phyloP scores from a whole-genome alignment of 176 grass and related monocot genomes.

The Echinochloa phyllopogon region DNA sequence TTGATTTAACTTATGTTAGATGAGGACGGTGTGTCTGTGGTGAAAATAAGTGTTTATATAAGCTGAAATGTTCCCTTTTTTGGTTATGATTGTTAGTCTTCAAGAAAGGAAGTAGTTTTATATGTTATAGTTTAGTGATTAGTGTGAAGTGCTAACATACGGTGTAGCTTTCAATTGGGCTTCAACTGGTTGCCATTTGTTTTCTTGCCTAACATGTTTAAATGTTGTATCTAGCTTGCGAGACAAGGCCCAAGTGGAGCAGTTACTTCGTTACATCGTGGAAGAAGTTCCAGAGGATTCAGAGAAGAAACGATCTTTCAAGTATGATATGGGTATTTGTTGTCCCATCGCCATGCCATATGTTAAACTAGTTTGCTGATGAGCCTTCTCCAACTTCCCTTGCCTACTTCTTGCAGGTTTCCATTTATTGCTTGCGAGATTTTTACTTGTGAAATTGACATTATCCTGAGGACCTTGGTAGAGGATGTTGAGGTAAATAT shows the following conservation, averaged over 20 bases:
- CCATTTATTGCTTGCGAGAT: conserved; percentile 93
- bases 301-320: conserved; percentile 79
- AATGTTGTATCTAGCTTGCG: conserved; percentile 60
- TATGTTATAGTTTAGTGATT: background rate
- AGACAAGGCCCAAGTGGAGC: conserved; percentile 79
- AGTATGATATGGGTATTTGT: conserved; percentile 50
- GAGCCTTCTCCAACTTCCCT: conserved; percentile 34
- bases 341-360: conserved; percentile 15
- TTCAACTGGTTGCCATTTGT: conserved; percentile 12
- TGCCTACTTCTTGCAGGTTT: conserved; percentile 55
- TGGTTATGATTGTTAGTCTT: background rate
- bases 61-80: background rate
- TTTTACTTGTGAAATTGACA: conserved; percentile 90
- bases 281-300: conserved; percentile 77
- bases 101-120: background rate
- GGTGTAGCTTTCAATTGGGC: background rate
- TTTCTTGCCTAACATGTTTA: conserved; percentile 13
- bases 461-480: conserved; percentile 82
- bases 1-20: background rate
- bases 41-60: background rate
- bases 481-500: conserved; percentile 80
- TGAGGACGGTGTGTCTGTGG: background rate
- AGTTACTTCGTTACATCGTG: conserved; percentile 79
- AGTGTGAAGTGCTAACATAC: background rate
- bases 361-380: conserved; percentile 21